Base-by-base conservation (phyloP, 2,329 filamentous ascomycete genomes). In the Colletotrichum echinochloae region DNA sequence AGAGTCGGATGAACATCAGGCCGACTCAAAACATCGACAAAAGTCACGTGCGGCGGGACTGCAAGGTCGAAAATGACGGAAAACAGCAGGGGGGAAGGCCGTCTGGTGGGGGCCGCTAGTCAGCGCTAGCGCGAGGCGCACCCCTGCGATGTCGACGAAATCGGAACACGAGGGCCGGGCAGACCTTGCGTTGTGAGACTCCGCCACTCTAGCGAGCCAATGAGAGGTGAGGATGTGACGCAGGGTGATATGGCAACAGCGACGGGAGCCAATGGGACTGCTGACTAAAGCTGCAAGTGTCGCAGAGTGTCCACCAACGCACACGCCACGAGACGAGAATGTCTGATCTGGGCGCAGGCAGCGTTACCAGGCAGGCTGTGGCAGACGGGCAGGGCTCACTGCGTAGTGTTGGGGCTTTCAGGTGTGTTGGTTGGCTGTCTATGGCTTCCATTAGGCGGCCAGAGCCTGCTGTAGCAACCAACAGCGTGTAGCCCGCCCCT, bases 201-300 rank as follows among this genome's bases (percentile, higher is more conserved):
- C 60, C 65, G 65, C 69, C 69, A 65, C 69, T 51, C n/a, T 70
- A 70, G 48, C 55, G 65, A 71, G 54, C 69, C 69, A 71, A 71
- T 71, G n/a, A 33, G 9, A 11, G 11, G 2, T 2, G 18, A 4
- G 7, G 6, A 11, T 11, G 39, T 30, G 7, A 49, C 41, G 57
- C 68, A 71, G 37, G 57, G 30, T 57, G 64, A 14, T 59, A 48
- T 54, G 52, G 52, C 23, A 18, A 30, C 16, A 14, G 16, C 8
- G 3, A 14, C 14, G 7, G 1, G 1, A 23, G 3, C 68, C 68
- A 71, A 71, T 71, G 16, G 8, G 1, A 28, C 3, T 1, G 1
- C 16, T 26, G n/a, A 26, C 11, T 63, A 62, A n/a, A 30, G 12
- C 44, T 62, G 57, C 64, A 49, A 57, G 68, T 62, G 57, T 59